Evolutionary conservation across 768 basidiomycete genomes (phyloP), one percentile per base, ranked within the genome.

Genomic region (Lentinula sp.): DNA sequence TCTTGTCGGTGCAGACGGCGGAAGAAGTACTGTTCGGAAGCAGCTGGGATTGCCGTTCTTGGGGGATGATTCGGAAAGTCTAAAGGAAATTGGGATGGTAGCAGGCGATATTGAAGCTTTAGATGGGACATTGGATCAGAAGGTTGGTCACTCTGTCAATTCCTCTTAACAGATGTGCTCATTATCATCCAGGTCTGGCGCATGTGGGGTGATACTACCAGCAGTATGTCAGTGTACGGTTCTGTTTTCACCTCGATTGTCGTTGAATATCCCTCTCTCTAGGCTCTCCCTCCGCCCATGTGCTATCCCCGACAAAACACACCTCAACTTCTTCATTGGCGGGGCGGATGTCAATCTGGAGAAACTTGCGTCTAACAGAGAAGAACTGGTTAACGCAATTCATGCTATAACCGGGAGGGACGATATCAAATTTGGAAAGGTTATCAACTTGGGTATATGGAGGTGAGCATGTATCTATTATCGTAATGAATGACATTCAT

Each of bases 1-100:
- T 69, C 68, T 81, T 59, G 69, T 81, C 57, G 80, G 80, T 6
- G 69, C 76, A 0, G 80, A 81, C 64, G 79, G 79, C 6, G 79
- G 77, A 1, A 73, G 72, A 36, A 75, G 79, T 39, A 66, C 73
- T 18, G 75, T 79, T n/a, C 69, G 80, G 60, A 79, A 79, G 55
- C 65, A 69, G 48, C 67, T 78, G 2, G 76, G 76, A 6, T 61
- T 80, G 6, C 64, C 70, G 1, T 81, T 81, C 48, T 54, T 75
- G 15, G 79, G 80, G 9, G 76, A 78, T 62, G 77, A 76, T 0
- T 63, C 72, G 33, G 63, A 63, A 12, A 67, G 72, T 5, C 72
- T 76, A 55, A 70, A 69, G 42, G 46, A 36, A 13, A 20, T 54
- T 18, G 53, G 53, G 12, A 71, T 75, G 57, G 69, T 79, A 16